Conservation (phyloP, 2,329 filamentous ascomycete species). For the Waltergamsia citrina region DNA sequence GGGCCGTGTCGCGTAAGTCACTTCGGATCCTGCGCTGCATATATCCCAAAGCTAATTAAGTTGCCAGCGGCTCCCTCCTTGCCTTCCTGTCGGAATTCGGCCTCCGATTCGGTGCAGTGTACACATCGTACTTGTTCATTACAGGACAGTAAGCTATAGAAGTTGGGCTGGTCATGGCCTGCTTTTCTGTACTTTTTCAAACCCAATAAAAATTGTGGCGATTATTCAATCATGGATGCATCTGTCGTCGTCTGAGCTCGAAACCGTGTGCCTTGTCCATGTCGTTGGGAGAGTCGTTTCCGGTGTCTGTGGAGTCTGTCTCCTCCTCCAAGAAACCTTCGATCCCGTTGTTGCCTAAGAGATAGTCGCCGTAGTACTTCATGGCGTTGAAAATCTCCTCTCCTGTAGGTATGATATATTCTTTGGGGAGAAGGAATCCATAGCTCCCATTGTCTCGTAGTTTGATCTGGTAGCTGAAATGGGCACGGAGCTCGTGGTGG, state of each 20-base stretch:
- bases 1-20: constrained; percentile 29
- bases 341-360: constrained; percentile 61
- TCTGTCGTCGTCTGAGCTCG: constrained; percentile 19
- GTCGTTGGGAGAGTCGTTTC: constrained; percentile 6
- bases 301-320: too few species aligned
- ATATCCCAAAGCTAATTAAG: constrained; percentile 7
- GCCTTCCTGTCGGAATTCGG: constrained; percentile 22
- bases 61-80: constrained; percentile 22
- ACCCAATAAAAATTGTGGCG: too few species aligned
- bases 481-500: constrained; percentile 75
- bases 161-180: not conserved
- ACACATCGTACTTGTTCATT: constrained; percentile 27
- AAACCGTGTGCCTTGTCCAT: constrained; percentile 8
- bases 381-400: constrained; percentile 79
- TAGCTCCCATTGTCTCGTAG: constrained; percentile 88
- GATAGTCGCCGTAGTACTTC: constrained; percentile 73
- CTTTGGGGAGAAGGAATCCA: constrained; percentile 79
- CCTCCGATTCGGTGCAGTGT: constrained; percentile 34
- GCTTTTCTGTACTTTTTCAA: too few species aligned
- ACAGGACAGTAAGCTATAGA: constrained; percentile 11
- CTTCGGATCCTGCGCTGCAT: not conserved
- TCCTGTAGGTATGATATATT: constrained; percentile 82
- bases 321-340: constrained; percentile 25
- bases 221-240: constrained; percentile 16
- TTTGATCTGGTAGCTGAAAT: constrained; percentile 90